phyloP scores from a whole-genome alignment of 2,329 filamentous ascomycete species.

The Hymenoscyphus repandus region DNA sequence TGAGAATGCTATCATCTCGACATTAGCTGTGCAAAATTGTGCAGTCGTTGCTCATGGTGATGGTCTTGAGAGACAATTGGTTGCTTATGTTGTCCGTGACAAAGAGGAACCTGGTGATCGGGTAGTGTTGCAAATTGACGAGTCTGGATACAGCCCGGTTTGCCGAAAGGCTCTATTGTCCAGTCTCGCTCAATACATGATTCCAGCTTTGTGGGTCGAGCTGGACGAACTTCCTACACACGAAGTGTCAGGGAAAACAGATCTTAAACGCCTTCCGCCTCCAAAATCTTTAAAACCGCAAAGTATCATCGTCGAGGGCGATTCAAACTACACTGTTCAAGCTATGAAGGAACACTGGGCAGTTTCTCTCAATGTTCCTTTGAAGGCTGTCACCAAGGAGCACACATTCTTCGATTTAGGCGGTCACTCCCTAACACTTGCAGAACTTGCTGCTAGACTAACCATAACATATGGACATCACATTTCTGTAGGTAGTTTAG shows the following conservation, averaged over 20 bases:
- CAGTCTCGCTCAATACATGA: slow-evolving; percentile 77
- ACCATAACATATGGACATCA: slow-evolving; percentile 68
- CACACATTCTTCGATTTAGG: slow-evolving; percentile 80
- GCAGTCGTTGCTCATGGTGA: slow-evolving; percentile 71
- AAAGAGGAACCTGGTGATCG: slow-evolving; percentile 52
- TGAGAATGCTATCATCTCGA: slow-evolving; percentile 64
- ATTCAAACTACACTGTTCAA: slow-evolving; percentile 61
- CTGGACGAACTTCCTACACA: slow-evolving; percentile 67
- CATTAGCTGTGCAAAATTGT: slow-evolving; percentile 66
- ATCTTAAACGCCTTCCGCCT: slow-evolving; percentile 65
- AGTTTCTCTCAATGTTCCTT: slow-evolving; percentile 59
- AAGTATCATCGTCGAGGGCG: slow-evolving; percentile 37
- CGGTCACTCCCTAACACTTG: slow-evolving; percentile 73
- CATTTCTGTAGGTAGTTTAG: slow-evolving; percentile 65
- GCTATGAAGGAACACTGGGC: slow-evolving; percentile 70
- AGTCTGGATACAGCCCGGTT: slow-evolving; percentile 64
- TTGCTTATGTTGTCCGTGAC: slow-evolving; percentile 72
- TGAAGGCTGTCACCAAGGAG: slow-evolving; percentile 56
- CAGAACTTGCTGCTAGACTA: slow-evolving; percentile 66
- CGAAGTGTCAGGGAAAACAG: slow-evolving; percentile 73
- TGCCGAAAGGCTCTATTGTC: slow-evolving; percentile 60
- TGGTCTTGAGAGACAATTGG: slow-evolving; percentile 67
- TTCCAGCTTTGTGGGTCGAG: slow-evolving; percentile 72
- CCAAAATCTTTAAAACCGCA: slow-evolving; percentile 50
- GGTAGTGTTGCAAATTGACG: slow-evolving; percentile 59